Base-by-base conservation (phyloP, 345 rosid genomes). In the Pugionium cornutum region DNA sequence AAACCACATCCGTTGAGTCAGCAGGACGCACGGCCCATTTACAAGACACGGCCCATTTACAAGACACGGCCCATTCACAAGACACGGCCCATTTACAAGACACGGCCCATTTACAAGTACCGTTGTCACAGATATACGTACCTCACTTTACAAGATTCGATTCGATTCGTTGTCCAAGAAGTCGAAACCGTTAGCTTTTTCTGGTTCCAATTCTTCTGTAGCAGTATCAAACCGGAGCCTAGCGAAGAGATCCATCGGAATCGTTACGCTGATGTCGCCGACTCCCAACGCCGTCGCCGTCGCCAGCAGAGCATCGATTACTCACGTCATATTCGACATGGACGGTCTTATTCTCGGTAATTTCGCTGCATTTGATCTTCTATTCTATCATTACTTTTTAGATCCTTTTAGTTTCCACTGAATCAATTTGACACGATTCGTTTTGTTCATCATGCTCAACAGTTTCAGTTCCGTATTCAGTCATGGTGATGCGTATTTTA, bases 271-370 rank as follows among this genome's bases (percentile, higher is more conserved):
- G 56, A 76, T 72, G 72, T 47, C 18, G 18, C 18, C 70, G 40
- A 48, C 46, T 44, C 32, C 76, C 10, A 34, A 40, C 30, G 50
- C 33, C 28, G 27, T 5, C 33, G 28, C 62, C 26, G 43, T 37
- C 63, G 35, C 66, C 74, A 7, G 34, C 26, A 77, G 71, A 72
- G 81, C 74, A 47, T 77, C 83, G 44, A 81, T 87, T 67, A 86
- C 91, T 51, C 96, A 87, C 68, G 89, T 89, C 76, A 64, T 92
- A 72, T 89, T 92, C 78, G 98, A 92, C 83, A 92, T 92, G 98
- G 98, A 92, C 70, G 98, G 98, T 52, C 97, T 89, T 71, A 80
- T 92, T 46, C 94, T 92, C 56, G 97, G 96, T 86, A 80, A 64
- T 66, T 35, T 28, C 27, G 1, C 6, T n/a, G 68, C 56, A 44